Evolutionary conservation across 345 rosid species (phyloP).

Genomic region (Capsella bursapastoris): DNA sequence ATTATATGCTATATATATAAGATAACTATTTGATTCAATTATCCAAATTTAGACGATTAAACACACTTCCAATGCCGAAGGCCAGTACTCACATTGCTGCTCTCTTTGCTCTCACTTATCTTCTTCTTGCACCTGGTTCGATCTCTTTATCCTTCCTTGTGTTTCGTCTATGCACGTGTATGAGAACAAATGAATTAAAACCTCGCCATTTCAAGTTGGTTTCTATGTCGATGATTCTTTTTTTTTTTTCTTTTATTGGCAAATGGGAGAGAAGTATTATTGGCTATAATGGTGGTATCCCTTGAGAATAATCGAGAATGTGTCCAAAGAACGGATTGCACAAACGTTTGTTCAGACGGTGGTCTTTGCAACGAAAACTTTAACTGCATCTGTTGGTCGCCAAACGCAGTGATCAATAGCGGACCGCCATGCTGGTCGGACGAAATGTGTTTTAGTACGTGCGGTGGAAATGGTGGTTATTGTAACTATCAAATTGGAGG

Average conservation of each 20-base stretch:
- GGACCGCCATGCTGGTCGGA: conserved; percentile 30
- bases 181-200: background rate
- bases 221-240: background rate
- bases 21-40: background rate
- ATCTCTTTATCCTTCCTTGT: background rate
- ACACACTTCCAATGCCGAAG: background rate
- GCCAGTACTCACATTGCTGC: background rate
- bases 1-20: background rate
- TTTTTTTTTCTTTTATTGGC: too few species aligned
- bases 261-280: background rate
- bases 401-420: conserved; percentile 15
- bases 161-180: background rate
- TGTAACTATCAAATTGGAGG: conserved; percentile 11
- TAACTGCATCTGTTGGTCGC: conserved; percentile 13
- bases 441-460: background rate
- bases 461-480: conserved; percentile 7
- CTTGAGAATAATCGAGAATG: background rate
- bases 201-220: background rate
- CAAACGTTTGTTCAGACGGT: conserved; percentile 9
- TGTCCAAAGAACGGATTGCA: background rate
- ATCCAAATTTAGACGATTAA: background rate
- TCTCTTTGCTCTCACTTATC: background rate
- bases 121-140: conserved; percentile 20
- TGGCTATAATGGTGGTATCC: too few species aligned
- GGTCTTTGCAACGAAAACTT: background rate